A percentile compares a stretch with the other conserved stretches of the same genome.
These are phyloP conservation scores for Nothopassalora personata DNA, from an alignment of 2,329 filamentous ascomycete genomes.

Conservation along the genomic window DNA sequence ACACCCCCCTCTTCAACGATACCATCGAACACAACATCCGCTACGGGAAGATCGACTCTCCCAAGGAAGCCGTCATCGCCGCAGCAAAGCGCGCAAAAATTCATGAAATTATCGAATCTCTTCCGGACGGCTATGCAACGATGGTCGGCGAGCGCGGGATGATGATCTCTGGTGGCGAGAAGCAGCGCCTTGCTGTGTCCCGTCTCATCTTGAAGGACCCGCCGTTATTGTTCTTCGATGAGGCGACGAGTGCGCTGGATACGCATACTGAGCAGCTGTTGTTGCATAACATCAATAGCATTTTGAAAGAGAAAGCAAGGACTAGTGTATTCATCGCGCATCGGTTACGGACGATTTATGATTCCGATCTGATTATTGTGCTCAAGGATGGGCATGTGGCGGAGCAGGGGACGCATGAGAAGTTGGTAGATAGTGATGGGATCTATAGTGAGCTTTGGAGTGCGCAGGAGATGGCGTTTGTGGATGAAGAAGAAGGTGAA, in stretches of 20 bases:
- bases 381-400: conserved; percentile 77
- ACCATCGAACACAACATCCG: conserved; percentile 93
- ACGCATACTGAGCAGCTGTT: conserved; percentile 90
- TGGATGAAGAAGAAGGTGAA: conserved; percentile 27
- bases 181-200: conserved; percentile 81
- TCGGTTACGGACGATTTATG: conserved; percentile 84
- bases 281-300: conserved; percentile 86
- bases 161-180: conserved; percentile 94
- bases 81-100: conserved; percentile 80
- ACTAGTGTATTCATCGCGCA: conserved; percentile 96
- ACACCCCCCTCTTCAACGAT: conserved; percentile 95
- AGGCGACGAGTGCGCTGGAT: conserved; percentile 87
- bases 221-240: conserved; percentile 86
- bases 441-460: conserved; percentile 90
- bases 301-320: conserved; percentile 77
- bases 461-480: conserved; percentile 38
- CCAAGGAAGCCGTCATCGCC: conserved; percentile 64
- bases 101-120: conserved; percentile 70
- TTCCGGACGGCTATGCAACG: conserved; percentile 79
- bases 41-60: conserved; percentile 78
- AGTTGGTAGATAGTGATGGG: conserved; percentile 71
- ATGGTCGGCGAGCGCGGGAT: conserved; percentile 89
- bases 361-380: conserved; percentile 87
- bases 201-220: conserved; percentile 83
- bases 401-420: conserved; percentile 80